Base-by-base conservation (phyloP, 768 basidiomycete genomes). In the Postia placenta region DNA sequence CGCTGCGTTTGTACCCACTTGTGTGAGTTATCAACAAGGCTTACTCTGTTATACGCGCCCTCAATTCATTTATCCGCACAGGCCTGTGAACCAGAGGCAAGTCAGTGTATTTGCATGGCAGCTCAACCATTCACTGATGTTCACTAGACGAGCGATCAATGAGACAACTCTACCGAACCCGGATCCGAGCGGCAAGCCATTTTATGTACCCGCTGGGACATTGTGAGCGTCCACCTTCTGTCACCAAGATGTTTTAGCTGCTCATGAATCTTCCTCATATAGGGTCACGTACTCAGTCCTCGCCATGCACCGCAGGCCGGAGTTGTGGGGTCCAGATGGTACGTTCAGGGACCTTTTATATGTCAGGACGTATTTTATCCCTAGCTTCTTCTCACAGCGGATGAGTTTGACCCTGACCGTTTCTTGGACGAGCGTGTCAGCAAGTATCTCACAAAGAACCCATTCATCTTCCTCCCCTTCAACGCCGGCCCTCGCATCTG, bases 381-480 rank as follows among this genome's bases (percentile, higher is more conserved):
- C 3, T 27, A 15, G 9, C 25, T 23, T 15, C 9, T 7, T 33
- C 15, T 33, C n/a, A 3, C 42, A 67, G 67, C 66, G 26, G 55
- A 62, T 15, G 54, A 68, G 42, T 85, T 84, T 54, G 81, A 85
- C 56, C 83, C 83, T 0, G 79, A 83, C 54, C 70, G 83, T 14
- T 86, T 80, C 69, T 60, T 84, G 39, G 83, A 85, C 48, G 71
- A 73, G 9, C 69, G 83, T 25, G 55, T 79, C 5, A 69, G 72
- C 48, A 74, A 74, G 55, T 79, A 79, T 49, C 66, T 82, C 17
- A 68, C 67, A 0, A 70, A 73, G 1, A 83, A 83, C 51, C 81
- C 82, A 1, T 83, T 77, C 69, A 85, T 87, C 52, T 85, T 85
- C 62, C 64, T 79, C 4, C 82, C 83, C 0, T 85, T 85, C 67